Percentiles rank a stretch among this genome's conserved stretches.
These are phyloP conservation scores for Pisolithus marmoratus DNA, from an alignment of 768 basidiomycete species.

Conservation along the genomic window DNA sequence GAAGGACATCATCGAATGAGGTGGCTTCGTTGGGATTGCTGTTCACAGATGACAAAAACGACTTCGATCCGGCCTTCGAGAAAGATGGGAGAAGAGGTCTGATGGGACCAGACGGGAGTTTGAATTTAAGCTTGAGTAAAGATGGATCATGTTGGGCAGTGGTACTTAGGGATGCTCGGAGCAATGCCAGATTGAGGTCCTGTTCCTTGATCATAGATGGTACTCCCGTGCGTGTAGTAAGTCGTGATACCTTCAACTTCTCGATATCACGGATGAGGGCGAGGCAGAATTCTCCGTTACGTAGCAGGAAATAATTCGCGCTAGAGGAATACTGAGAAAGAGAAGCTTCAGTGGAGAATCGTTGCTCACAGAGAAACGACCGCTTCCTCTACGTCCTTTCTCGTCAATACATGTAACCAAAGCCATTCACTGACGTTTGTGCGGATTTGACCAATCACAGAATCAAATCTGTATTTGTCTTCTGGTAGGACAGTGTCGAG, in stretches of 20 bases:
- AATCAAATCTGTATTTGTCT: constrained; percentile 73
- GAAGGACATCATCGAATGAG: constrained; percentile 65
- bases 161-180: constrained; percentile 85
- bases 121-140: constrained; percentile 66
- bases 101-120: constrained; percentile 74
- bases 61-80: constrained; percentile 25
- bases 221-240: constrained; percentile 59
- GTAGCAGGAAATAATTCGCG: constrained; percentile 81
- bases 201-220: constrained; percentile 84
- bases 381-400: constrained; percentile 75
- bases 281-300: constrained; percentile 83
- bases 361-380: constrained; percentile 73
- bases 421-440: constrained; percentile 89
- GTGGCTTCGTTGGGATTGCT: constrained; percentile 35
- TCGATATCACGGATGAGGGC: constrained; percentile 85
- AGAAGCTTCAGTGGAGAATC: not conserved
- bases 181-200: constrained; percentile 80
- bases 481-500: constrained; percentile 67
- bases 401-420: constrained; percentile 84
- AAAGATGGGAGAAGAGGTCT: constrained; percentile 80
- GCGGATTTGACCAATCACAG: constrained; percentile 67
- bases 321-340: constrained; percentile 34
- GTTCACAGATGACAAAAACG: constrained; percentile 38
- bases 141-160: constrained; percentile 82
- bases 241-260: constrained; percentile 70